Percentiles rank a stretch among this genome's conserved stretches.
Conservation (phyloP, 1,139 yeast species). For the Taphrina pruni region DNA sequence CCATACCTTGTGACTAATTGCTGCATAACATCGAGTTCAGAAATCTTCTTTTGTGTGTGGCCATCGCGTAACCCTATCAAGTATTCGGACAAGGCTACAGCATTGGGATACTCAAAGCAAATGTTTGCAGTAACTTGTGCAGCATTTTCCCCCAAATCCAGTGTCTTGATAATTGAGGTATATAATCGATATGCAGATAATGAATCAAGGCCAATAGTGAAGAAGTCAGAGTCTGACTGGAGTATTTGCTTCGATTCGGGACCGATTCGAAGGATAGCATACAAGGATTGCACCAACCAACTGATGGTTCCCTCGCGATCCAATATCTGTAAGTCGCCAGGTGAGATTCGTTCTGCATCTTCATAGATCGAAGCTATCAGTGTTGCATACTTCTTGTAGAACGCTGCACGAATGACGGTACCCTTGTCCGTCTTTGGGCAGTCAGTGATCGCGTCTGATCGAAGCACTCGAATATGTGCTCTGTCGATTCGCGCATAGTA, state of each 20-base stretch:
- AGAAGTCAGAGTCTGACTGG: neutral
- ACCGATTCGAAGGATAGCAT: neutral
- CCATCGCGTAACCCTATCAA: neutral
- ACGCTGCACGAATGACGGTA: constrained; percentile 11
- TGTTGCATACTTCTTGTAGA: constrained; percentile 9
- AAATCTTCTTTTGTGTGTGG: neutral
- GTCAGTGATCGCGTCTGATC: neutral
- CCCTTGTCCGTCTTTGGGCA: constrained; percentile 8
- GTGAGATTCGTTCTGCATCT: neutral
- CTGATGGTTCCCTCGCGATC: neutral
- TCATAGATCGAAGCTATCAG: constrained; percentile 7
- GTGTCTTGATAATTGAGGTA: neutral
- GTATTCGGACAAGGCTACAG: neutral
- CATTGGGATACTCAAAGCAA: constrained; percentile 10
- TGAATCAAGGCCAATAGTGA: constrained; percentile 7
- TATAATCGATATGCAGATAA: constrained; percentile 5
- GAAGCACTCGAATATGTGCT: constrained; percentile 4
- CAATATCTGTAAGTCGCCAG: neutral
- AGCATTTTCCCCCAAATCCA: constrained; percentile 4
- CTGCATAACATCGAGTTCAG: neutral
- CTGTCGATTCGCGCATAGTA: constrained; percentile 10
- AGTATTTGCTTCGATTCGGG: neutral
- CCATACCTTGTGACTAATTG: neutral
- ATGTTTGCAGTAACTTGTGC: constrained; percentile 1
- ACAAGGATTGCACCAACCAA: neutral